Conservation (phyloP, 2,329 filamentous ascomycete species). For the Colletotrichum sp. region DNA sequence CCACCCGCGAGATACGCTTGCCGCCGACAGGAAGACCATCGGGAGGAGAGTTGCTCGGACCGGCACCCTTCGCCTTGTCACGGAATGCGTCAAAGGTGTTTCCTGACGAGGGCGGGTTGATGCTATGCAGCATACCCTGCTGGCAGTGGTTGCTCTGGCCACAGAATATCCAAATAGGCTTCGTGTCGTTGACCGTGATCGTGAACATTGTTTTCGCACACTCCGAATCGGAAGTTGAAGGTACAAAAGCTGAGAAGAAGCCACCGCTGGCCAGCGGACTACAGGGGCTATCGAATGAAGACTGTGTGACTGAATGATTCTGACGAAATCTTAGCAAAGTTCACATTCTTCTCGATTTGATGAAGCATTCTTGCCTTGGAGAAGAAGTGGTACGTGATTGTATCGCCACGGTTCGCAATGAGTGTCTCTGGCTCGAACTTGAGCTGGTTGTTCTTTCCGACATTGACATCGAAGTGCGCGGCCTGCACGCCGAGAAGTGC, state of each 20-base stretch:
- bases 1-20: conserved; percentile 34
- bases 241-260: conserved; percentile 48
- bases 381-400: conserved; percentile 45
- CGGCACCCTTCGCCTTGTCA: conserved; percentile 28
- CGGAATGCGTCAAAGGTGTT: conserved; percentile 40
- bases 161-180: conserved; percentile 56
- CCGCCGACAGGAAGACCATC: conserved; percentile 35
- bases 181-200: conserved; percentile 48
- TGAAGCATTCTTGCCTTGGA: conserved; percentile 30
- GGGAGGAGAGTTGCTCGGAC: conserved; percentile 31
- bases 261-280: conserved; percentile 32
- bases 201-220: conserved; percentile 42
- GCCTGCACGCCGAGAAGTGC: conserved; percentile 29
- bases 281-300: conserved; percentile 44
- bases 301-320: conserved; percentile 47
- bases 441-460: conserved; percentile 39
- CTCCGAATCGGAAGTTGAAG: conserved; percentile 31
- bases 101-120: conserved; percentile 38
- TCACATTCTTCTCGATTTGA: not conserved
- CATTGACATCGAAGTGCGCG: conserved; percentile 36
- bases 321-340: conserved; percentile 4
- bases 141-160: conserved; percentile 50
- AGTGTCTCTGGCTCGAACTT: conserved; percentile 41
- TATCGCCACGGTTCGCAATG: conserved; percentile 38
- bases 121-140: conserved; percentile 41